Percentiles rank a stretch among this genome's conserved stretches.
These are phyloP conservation scores for Suillus spraguei DNA, from an alignment of 768 basidiomycete species.

Conservation along the genomic window DNA sequence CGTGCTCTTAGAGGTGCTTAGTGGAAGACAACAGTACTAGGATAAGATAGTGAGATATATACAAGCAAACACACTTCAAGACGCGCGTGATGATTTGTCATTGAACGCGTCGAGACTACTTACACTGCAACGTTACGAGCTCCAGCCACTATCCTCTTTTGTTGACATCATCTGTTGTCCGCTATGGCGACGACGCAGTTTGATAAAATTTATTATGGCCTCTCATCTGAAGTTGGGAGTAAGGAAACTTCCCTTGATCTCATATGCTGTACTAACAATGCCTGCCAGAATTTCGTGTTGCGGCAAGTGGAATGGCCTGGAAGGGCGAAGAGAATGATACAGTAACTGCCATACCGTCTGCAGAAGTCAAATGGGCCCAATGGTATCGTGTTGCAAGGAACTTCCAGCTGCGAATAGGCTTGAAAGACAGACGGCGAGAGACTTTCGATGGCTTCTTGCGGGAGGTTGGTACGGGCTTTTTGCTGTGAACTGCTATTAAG, in stretches of 20 bases:
- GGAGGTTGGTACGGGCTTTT: slow-evolving; percentile 54
- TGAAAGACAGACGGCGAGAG: slow-evolving; percentile 76
- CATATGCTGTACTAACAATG: slow-evolving; percentile 16
- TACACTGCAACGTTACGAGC: slow-evolving; percentile 10
- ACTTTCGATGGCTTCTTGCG: slow-evolving; percentile 94
- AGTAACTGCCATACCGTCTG: slow-evolving; percentile 62
- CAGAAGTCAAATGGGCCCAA: slow-evolving; percentile 85
- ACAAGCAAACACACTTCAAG: slow-evolving; percentile 9
- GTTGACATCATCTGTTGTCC: slow-evolving; percentile 10
- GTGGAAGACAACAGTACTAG: no score
- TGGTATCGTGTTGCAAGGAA: slow-evolving; percentile 93
- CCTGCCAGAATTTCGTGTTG: slow-evolving; percentile 81
- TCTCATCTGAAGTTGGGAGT: slow-evolving; percentile 81
- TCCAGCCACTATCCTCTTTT: slow-evolving; percentile 16
- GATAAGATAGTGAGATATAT: neutral
- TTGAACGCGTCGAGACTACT: slow-evolving; percentile 39
- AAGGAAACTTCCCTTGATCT: slow-evolving; percentile 36
- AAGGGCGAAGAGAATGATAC: slow-evolving; percentile 72
- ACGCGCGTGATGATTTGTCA: slow-evolving; percentile 26
- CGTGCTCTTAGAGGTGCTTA: neutral
- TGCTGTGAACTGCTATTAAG: slow-evolving; percentile 5
- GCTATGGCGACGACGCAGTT: slow-evolving; percentile 75
- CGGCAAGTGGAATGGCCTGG: slow-evolving; percentile 92
- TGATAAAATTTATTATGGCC: slow-evolving; percentile 80
- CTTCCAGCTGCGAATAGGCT: slow-evolving; percentile 85